A percentile compares a stretch with the other conserved stretches of the same genome.
phyloP scores from a whole-genome alignment of 306 rosid species.

The Parietaria judaica region DNA sequence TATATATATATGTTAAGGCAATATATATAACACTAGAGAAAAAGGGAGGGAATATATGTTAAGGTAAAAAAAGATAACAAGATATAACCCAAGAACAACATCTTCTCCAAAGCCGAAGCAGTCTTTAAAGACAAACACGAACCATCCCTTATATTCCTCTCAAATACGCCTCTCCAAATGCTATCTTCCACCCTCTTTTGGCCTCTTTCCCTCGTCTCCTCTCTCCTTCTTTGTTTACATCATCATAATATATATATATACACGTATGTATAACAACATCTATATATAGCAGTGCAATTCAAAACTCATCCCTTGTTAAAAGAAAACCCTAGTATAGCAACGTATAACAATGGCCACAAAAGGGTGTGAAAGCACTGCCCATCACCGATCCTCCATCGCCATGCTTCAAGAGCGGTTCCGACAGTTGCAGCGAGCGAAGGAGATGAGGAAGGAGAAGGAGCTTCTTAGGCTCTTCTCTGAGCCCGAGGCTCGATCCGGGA shows the following conservation, averaged over 20 bases:
- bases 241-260: constrained; percentile 16
- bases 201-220: constrained; percentile 33
- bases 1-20: no score
- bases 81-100: constrained; percentile 19
- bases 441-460: constrained; percentile 42
- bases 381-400: constrained; percentile 35
- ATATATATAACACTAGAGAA: background rate
- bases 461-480: constrained; percentile 28
- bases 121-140: constrained; percentile 26
- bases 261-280: background rate
- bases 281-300: constrained; percentile 9
- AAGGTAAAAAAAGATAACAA: constrained; percentile 13
- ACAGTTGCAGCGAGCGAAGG: constrained; percentile 41
- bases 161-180: constrained; percentile 28
- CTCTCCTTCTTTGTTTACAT: constrained; percentile 26
- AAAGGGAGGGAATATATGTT: constrained; percentile 5
- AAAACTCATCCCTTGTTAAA: background rate
- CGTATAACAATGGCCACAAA: constrained; percentile 26
- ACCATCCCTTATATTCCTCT: constrained; percentile 28
- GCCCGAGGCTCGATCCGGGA: background rate
- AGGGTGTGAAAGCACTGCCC: constrained; percentile 21
- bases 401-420: constrained; percentile 44
- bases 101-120: constrained; percentile 32
- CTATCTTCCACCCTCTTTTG: constrained; percentile 31
- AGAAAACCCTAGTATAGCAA: background rate